These are phyloP conservation scores for Priceomyces haplophilus DNA, from an alignment of 805 yeast genomes.

Conservation along the genomic window DNA sequence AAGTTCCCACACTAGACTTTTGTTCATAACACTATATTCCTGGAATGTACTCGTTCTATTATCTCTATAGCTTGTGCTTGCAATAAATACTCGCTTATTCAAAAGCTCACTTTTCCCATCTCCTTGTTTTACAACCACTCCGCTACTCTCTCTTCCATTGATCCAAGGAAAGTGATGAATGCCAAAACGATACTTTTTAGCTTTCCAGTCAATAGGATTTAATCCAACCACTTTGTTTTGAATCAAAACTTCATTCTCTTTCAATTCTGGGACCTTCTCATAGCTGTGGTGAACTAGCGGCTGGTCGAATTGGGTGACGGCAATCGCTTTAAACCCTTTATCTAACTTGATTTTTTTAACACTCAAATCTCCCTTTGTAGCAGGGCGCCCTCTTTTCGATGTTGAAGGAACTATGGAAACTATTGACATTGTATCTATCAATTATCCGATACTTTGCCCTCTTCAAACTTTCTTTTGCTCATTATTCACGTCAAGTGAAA, in stretches of 20 bases:
- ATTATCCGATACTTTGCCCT: too few species aligned
- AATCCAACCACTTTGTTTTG: constrained; percentile 35
- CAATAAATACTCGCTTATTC: constrained; percentile 41
- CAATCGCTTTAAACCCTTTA: constrained; percentile 10
- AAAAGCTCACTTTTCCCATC: constrained; percentile 19
- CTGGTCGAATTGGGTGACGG: constrained; percentile 17
- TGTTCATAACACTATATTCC: constrained; percentile 42
- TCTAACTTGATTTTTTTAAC: not conserved
- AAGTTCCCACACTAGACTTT: constrained; percentile 44
- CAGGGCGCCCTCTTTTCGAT: too few species aligned
- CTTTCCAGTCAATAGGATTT: constrained; percentile 51
- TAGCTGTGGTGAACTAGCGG: constrained; percentile 15
- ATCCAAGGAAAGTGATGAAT: constrained; percentile 50
- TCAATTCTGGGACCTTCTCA: constrained; percentile 18
- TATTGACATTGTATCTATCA: not conserved
- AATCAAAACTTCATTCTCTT: constrained; percentile 22
- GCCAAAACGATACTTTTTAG: constrained; percentile 44
- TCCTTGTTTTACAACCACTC: constrained; percentile 36
- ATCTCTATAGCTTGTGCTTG: constrained; percentile 48
- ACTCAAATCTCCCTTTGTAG: not conserved
- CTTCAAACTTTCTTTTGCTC: too few species aligned
- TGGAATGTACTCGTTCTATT: constrained; percentile 47
- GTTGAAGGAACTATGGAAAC: too few species aligned
- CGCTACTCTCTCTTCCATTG: constrained; percentile 48
- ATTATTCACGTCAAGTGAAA: too few species aligned